phyloP scores from a whole-genome alignment of 1,284 basidiomycete species.

The Papiliotrema nemorosa region DNA sequence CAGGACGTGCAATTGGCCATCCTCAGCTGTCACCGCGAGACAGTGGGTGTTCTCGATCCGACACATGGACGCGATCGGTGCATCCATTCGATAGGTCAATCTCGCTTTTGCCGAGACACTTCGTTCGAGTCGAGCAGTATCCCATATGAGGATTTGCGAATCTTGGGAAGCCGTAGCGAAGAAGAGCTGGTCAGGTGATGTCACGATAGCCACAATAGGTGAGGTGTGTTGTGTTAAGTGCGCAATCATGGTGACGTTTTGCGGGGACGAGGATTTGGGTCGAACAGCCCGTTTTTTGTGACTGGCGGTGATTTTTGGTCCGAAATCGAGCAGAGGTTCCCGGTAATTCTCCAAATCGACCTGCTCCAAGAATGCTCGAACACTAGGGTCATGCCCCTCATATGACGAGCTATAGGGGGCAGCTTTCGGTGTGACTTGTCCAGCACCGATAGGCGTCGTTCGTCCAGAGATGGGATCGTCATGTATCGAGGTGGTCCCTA shows the following conservation, averaged over 20 bases:
- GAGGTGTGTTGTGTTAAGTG: conserved; percentile 82
- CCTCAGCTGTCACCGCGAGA: conserved; percentile 80
- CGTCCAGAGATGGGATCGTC: conserved; percentile 51
- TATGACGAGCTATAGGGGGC: conserved; percentile 46
- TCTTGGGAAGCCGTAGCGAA: conserved; percentile 88
- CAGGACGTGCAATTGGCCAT: conserved; percentile 78
- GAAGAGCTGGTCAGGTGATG: conserved; percentile 90
- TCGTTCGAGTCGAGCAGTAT: conserved; percentile 70
- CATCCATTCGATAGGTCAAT: conserved; percentile 50
- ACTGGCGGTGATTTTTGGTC: conserved; percentile 72
- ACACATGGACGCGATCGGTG: conserved; percentile 74
- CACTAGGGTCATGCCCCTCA: conserved; percentile 80
- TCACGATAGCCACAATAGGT: conserved; percentile 72
- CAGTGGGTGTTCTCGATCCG: conserved; percentile 79
- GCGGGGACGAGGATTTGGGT: conserved; percentile 44
- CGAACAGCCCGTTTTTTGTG: conserved; percentile 67
- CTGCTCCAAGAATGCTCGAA: conserved; percentile 79
- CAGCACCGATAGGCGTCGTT: conserved; percentile 23
- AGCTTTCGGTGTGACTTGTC: conserved; percentile 11
- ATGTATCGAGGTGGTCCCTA: conserved; percentile 53
- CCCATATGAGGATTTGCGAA: conserved; percentile 78
- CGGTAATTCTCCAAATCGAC: conserved; percentile 79
- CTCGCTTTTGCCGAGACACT: conserved; percentile 56
- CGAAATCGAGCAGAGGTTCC: conserved; percentile 82
- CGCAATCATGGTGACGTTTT: conserved; percentile 72